Evolutionary conservation across 2,329 filamentous ascomycete genomes (phyloP).

Genomic region (Colletotrichum musae): DNA sequence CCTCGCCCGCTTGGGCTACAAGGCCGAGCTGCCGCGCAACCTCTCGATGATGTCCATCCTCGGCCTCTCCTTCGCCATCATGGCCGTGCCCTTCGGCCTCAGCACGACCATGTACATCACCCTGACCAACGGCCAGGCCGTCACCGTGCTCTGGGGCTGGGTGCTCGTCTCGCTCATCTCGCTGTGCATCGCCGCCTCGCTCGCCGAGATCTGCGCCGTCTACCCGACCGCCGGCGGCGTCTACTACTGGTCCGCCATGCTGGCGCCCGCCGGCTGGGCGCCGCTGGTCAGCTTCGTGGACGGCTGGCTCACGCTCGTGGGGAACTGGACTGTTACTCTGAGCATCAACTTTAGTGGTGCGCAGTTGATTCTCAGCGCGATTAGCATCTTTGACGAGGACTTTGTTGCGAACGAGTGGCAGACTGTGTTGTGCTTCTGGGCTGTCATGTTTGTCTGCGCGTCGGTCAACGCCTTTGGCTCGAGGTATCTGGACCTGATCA

Average conservation of each 20-base stretch:
- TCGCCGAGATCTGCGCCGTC: constrained; percentile 79
- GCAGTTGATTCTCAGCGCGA: constrained; percentile 71
- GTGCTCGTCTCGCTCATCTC: constrained; percentile 76
- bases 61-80: constrained; percentile 79
- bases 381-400: constrained; percentile 78
- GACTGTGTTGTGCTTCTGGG: constrained; percentile 81
- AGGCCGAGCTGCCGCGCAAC: constrained; percentile 64
- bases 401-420: constrained; percentile 78
- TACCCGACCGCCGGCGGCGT: constrained; percentile 79
- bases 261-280: constrained; percentile 75
- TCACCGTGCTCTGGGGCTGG: constrained; percentile 81
- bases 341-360: constrained; percentile 80
- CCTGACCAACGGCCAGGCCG: constrained; percentile 76
- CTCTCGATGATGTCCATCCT: constrained; percentile 72
- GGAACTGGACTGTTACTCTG: constrained; percentile 77
- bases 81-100: constrained; percentile 79
- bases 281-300: constrained; percentile 79
- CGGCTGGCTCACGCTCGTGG: constrained; percentile 80
- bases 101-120: constrained; percentile 79
- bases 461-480: constrained; percentile 75
- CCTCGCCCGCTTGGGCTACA: constrained; percentile 62
- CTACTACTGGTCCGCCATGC: constrained; percentile 81
- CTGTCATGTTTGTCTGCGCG: constrained; percentile 76
- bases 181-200: constrained; percentile 73
- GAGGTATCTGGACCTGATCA: constrained; percentile 74